Evolutionary conservation across 2,329 filamentous ascomycete genomes (phyloP).

Genomic region (Epichloe elymi): DNA sequence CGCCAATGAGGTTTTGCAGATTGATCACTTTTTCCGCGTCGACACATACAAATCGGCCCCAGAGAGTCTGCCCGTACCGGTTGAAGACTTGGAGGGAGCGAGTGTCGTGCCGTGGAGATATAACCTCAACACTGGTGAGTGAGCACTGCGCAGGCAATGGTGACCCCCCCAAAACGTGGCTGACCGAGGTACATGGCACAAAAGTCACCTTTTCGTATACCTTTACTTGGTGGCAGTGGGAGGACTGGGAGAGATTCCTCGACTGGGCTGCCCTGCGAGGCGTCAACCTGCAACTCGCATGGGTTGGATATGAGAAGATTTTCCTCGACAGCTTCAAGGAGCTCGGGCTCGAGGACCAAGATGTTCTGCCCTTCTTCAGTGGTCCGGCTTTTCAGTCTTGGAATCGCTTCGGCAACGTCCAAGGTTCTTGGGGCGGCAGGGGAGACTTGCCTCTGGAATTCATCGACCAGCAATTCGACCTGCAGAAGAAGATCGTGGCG

Average conservation of each 20-base stretch:
- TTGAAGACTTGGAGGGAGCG: slow-evolving; percentile 4
- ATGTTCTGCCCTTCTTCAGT: slow-evolving; percentile 33
- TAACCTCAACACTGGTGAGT: slow-evolving; percentile 34
- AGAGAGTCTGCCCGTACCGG: slow-evolving; percentile 2
- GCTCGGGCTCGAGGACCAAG: slow-evolving; percentile 27
- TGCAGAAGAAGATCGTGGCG: slow-evolving; percentile 33
- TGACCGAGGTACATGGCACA: not conserved
- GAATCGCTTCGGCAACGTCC: slow-evolving; percentile 42
- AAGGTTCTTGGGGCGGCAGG: slow-evolving; percentile 32
- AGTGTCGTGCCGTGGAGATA: slow-evolving; percentile 19
- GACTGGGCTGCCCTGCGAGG: slow-evolving; percentile 40
- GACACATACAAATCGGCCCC: slow-evolving; percentile 2
- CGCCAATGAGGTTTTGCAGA: slow-evolving; percentile 8
- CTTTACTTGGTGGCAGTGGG: slow-evolving; percentile 36
- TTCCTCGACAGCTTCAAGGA: slow-evolving; percentile 33
- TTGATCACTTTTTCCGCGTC: slow-evolving; percentile 11
- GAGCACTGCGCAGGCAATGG: too few species aligned
- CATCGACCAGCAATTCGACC: slow-evolving; percentile 32
- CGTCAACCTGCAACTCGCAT: slow-evolving; percentile 37
- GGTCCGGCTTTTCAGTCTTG: slow-evolving; percentile 38
- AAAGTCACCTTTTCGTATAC: slow-evolving; percentile 39
- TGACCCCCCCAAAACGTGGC: not conserved
- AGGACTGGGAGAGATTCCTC: slow-evolving; percentile 38
- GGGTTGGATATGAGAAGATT: slow-evolving; percentile 38
- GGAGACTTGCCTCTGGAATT: slow-evolving; percentile 27